Conservation (phyloP, 208 protist genomes). For the Vickermania spadyakhi region DNA sequence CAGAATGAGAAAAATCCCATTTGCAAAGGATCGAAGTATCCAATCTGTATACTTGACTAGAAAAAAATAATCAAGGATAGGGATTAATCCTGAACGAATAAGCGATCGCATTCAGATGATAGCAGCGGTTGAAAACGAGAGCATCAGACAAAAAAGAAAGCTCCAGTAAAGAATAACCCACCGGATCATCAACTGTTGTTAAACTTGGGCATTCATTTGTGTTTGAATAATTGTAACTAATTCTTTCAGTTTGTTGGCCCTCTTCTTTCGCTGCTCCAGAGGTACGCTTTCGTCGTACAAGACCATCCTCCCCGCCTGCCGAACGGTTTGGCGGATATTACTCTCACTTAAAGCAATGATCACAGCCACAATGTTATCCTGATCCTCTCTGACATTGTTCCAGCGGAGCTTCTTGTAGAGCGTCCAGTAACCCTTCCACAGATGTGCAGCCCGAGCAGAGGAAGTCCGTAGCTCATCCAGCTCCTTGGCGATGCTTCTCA, state of each 20-base stretch:
- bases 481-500: slow-evolving; percentile 15
- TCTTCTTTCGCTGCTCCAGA: slow-evolving; percentile 10
- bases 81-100: too few relatives aligned
- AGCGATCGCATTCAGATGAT: too few relatives aligned
- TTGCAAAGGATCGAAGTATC: too few relatives aligned
- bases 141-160: too few relatives aligned
- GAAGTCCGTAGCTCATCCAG: slow-evolving; percentile 39
- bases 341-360: slow-evolving; percentile 19
- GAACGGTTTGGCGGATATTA: slow-evolving; percentile 26
- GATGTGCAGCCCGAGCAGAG: slow-evolving; percentile 9
- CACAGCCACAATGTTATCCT: slow-evolving; percentile 25
- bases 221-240: slow-evolving; percentile 22
- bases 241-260: slow-evolving; percentile 15
- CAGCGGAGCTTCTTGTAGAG: slow-evolving; percentile 1
- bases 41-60: too few relatives aligned
- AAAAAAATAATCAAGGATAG: too few relatives aligned
- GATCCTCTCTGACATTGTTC: slow-evolving; percentile 5
- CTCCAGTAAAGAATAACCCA: too few relatives aligned
- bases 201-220: too few relatives aligned
- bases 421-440: slow-evolving; percentile 3
- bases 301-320: slow-evolving; percentile 27
- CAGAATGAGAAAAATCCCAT: too few relatives aligned
- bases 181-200: too few relatives aligned
- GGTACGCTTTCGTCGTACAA: slow-evolving; percentile 34
- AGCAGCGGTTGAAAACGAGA: too few relatives aligned